Evolutionary conservation across 768 basidiomycete genomes (phyloP).

Genomic region (Russula griseocarnosa): DNA sequence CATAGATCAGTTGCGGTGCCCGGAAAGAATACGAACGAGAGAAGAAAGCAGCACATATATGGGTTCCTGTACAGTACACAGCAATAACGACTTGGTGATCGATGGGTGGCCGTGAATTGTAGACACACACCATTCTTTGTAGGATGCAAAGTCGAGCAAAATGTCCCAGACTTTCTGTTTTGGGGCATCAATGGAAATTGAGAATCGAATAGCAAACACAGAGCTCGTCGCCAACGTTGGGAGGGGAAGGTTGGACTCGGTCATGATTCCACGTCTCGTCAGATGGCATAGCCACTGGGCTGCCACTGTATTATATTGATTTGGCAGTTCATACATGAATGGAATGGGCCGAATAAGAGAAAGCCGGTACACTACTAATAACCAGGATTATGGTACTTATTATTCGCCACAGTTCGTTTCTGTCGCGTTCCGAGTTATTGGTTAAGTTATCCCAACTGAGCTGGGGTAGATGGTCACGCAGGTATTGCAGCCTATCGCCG

Average conservation of each 20-base stretch:
- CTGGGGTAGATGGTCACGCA: too few species aligned
- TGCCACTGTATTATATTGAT: too few species aligned
- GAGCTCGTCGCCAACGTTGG: background rate
- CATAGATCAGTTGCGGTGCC: background rate
- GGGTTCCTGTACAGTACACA: constrained; percentile 7
- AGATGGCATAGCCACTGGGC: too few species aligned
- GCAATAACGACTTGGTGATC: background rate
- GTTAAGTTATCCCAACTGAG: too few species aligned
- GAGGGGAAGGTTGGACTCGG: background rate
- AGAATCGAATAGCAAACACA: constrained; percentile 15
- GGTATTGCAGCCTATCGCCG: too few species aligned
- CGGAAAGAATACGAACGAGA: background rate
- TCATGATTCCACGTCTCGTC: background rate
- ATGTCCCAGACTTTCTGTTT: constrained; percentile 17
- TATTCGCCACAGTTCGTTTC: too few species aligned
- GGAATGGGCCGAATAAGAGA: too few species aligned
- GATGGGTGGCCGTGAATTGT: background rate
- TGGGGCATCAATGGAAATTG: constrained; percentile 12
- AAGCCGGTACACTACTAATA: too few species aligned
- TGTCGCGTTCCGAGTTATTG: too few species aligned
- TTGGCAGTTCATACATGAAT: too few species aligned
- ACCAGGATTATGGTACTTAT: too few species aligned
- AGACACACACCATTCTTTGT: constrained; percentile 11
- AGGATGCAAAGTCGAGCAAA: constrained; percentile 19
- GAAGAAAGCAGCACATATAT: constrained; percentile 2